Evolutionary conservation across 805 yeast genomes (phyloP), one percentile per base, ranked within the genome.

Genomic region (Dipodascus albidus): DNA sequence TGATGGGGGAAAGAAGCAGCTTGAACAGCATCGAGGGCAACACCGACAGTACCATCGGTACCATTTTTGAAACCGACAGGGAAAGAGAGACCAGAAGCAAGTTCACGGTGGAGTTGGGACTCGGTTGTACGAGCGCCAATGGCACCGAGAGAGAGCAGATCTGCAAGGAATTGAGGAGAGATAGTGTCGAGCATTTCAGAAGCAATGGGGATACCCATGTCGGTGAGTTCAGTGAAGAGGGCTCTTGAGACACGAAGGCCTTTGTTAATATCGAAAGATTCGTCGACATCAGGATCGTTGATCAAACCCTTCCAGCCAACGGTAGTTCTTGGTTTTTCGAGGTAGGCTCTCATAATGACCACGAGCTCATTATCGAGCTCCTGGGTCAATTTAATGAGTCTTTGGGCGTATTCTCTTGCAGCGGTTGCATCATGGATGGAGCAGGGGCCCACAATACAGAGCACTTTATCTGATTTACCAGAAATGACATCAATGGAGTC

Each of bases 111-210:
- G 57, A 91, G 80, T 72, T 91, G 99, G 48, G 97, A 91, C 74
- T 91, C 99, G 50, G 99, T 91, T 55, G 99, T 91, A 76, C 99
- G 84, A 54, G 99, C 99, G 67, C 99, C 99, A 71, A 91, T 90
- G 56, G 99, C 99, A 65, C 99, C 99, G 61, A 91, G 82, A 33
- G 95, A 85, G 60, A 91, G 77, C 62, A 90, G 77, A 69, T 93
- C 99, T 23, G 91, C 83, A 60, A 91, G 78, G 78, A 79, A 91
- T 77, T 91, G 99, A 19, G 99, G 99, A 33, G 96, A 87, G 58
- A 91, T 91, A 57, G 98, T 93, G 70, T 91, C 99, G 70, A 91
- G 81, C 99, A 91, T 93, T 73, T 91, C 99, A 48, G 93, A 84
- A 52, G 96, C 99, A 64, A 91, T 91, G 53, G 99, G 98, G 54